Percentiles rank a stretch among this genome's conserved stretches.
Evolutionary conservation across 2,329 filamentous ascomycete genomes (phyloP).

Genomic region (Colletotrichum brevisporum): DNA sequence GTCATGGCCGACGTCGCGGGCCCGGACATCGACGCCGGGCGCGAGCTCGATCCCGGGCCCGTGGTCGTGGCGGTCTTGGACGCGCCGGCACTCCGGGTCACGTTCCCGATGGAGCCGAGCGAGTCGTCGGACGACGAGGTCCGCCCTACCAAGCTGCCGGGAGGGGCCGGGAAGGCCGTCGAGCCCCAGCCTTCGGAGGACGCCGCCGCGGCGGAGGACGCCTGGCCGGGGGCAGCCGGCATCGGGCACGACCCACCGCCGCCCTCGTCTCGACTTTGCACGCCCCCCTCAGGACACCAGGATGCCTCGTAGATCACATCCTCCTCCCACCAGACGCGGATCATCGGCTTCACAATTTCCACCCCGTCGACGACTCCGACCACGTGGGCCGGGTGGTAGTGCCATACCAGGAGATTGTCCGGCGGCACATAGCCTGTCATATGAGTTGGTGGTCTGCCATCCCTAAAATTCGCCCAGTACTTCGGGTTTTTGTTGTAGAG

Average conservation of each 20-base stretch:
- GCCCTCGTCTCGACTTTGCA: neutral
- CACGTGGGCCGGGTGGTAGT: constrained; percentile 17
- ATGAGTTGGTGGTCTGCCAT: neutral
- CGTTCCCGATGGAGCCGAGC: too few relatives aligned
- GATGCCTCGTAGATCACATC: neutral
- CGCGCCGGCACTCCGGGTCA: too few relatives aligned
- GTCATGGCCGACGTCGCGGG: too few relatives aligned
- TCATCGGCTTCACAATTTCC: neutral
- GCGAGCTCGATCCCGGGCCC: too few relatives aligned
- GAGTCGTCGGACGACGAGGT: too few relatives aligned
- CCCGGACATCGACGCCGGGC: too few relatives aligned
- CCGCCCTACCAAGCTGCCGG: too few relatives aligned
- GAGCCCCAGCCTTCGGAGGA: too few relatives aligned
- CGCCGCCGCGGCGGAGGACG: neutral
- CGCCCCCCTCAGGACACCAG: neutral
- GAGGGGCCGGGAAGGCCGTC: too few relatives aligned
- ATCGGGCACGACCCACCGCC: neutral
- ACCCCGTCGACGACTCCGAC: neutral
- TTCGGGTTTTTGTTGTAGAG: neutral
- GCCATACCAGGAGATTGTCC: constrained; percentile 14
- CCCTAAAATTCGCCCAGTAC: neutral
- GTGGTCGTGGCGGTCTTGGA: too few relatives aligned
- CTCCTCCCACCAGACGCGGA: neutral
- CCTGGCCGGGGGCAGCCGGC: neutral
- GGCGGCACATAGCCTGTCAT: constrained; percentile 13